Evolutionary conservation across 2,329 filamentous ascomycete species (phyloP).

Genomic region (Arthroderma uncinatum): DNA sequence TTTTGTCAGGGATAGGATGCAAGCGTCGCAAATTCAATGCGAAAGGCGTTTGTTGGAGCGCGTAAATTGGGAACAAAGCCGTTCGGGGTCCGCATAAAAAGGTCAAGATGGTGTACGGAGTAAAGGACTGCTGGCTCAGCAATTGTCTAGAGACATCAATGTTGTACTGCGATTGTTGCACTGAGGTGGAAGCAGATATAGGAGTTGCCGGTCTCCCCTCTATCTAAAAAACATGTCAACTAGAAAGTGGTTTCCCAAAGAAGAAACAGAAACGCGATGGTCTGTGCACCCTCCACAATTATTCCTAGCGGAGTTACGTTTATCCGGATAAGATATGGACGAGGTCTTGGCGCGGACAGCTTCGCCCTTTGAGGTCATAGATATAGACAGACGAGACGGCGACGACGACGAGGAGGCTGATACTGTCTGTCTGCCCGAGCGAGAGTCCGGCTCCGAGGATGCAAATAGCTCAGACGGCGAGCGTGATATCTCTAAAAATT

Average conservation of each 20-base stretch:
- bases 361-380: not conserved
- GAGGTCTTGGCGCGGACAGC: not conserved
- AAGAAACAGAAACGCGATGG: not conserved
- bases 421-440: not conserved
- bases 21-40: not conserved
- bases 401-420: not conserved
- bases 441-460: constrained; percentile 4
- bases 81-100: not conserved
- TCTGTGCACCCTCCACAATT: not conserved
- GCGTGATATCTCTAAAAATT: constrained; percentile 4
- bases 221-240: not conserved
- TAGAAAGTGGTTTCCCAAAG: not conserved
- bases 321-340: constrained; percentile 2
- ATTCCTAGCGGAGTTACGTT: not conserved
- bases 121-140: not conserved
- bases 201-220: not conserved
- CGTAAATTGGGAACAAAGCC: not conserved
- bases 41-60: not conserved
- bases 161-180: not conserved
- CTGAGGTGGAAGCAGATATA: not conserved
- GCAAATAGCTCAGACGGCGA: not conserved
- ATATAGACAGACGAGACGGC: not conserved
- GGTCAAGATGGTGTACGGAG: not conserved
- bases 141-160: not conserved
- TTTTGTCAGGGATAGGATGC: not conserved